Conservation (phyloP, 1,284 basidiomycete species). For the Vanrija sp. region DNA sequence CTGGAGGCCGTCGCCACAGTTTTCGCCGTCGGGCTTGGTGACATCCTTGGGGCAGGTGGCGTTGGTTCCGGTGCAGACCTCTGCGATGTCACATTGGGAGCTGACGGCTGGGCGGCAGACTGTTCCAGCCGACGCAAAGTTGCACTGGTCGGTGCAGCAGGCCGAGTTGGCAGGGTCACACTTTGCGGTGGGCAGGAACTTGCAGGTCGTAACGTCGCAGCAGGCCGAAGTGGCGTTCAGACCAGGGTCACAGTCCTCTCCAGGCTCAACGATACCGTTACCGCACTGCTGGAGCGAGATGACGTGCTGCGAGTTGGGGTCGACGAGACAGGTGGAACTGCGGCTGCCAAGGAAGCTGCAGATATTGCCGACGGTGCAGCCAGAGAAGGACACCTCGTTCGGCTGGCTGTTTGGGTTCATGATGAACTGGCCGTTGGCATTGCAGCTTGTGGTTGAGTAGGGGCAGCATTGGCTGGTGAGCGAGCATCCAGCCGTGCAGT, state of each 20-base stretch:
- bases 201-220: constrained; percentile 68
- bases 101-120: constrained; percentile 72
- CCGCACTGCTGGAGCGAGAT: constrained; percentile 48
- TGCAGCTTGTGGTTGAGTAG: constrained; percentile 58
- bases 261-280: constrained; percentile 53
- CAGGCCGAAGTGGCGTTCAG: constrained; percentile 61
- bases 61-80: constrained; percentile 73
- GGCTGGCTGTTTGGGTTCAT: constrained; percentile 74
- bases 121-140: constrained; percentile 59
- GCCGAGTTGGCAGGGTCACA: constrained; percentile 75
- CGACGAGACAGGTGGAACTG: constrained; percentile 3
- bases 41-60: constrained; percentile 69
- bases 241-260: constrained; percentile 88
- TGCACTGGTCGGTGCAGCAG: constrained; percentile 72
- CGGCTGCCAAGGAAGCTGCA: constrained; percentile 54
- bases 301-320: constrained; percentile 17
- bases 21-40: constrained; percentile 63
- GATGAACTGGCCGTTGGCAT: constrained; percentile 64
- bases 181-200: constrained; percentile 64
- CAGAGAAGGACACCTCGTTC: constrained; percentile 67
- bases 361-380: constrained; percentile 79
- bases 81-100: constrained; percentile 66
- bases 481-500: constrained; percentile 65
- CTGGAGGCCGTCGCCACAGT: constrained; percentile 64
- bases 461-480: constrained; percentile 65